Evolutionary conservation across 202 grass and related monocot genomes (phyloP).

Genomic region (Zoysia matrella): DNA sequence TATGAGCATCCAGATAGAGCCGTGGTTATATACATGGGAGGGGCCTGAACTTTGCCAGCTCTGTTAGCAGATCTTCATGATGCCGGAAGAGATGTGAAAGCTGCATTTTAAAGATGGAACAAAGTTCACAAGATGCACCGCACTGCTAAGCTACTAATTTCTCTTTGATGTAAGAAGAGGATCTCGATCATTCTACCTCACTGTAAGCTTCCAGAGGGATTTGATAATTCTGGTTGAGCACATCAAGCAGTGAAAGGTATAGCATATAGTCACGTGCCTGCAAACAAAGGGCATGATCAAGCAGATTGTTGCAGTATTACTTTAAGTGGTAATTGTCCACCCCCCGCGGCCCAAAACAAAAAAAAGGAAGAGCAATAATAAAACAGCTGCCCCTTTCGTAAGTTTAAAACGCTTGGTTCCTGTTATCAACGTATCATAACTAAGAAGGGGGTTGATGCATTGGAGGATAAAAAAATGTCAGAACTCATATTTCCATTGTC

Average conservation of each 20-base stretch:
- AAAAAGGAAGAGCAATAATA: not conserved
- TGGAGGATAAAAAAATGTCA: too few relatives aligned
- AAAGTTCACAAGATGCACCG: constrained; percentile 2
- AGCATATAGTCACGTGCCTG: constrained; percentile 64
- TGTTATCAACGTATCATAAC: not conserved
- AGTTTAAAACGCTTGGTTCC: not conserved
- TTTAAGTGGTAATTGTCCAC: not conserved
- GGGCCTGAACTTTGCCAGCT: constrained; percentile 56
- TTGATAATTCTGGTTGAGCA: constrained; percentile 51
- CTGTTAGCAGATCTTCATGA: constrained; percentile 55
- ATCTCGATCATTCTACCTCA: constrained; percentile 28
- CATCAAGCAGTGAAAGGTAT: constrained; percentile 59
- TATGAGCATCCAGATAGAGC: constrained; percentile 44
- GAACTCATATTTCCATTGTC: too few relatives aligned
- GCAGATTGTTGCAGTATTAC: not conserved
- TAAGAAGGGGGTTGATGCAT: not conserved
- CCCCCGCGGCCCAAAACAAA: too few relatives aligned
- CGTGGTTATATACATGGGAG: constrained; percentile 26
- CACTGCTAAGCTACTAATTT: not conserved
- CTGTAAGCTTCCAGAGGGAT: constrained; percentile 56
- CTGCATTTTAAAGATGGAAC: constrained; percentile 30
- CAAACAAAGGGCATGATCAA: constrained; percentile 8
- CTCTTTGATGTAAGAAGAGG: not conserved
- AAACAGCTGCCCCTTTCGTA: not conserved
- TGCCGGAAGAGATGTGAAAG: constrained; percentile 48